Evolutionary conservation across 805 yeast genomes (phyloP).

Genomic region (Jamesozyma lodderae): DNA sequence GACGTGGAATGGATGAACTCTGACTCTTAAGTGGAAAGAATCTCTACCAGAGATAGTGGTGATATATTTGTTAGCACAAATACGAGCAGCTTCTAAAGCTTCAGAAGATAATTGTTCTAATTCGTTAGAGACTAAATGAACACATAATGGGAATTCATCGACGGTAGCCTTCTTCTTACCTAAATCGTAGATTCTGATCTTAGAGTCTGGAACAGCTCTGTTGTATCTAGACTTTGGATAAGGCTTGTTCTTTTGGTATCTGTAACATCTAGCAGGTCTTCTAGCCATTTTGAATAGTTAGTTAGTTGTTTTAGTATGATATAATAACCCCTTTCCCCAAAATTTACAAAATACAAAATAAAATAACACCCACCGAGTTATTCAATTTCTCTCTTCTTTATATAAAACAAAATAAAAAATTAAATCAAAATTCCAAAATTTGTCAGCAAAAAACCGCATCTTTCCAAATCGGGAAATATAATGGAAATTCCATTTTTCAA

Average conservation of each 20-base stretch:
- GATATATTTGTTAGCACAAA: constrained; percentile 99
- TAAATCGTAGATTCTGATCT: constrained; percentile 97
- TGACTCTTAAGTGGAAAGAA: constrained; percentile 98
- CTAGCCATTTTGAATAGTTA: constrained; percentile 81
- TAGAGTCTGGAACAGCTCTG: constrained; percentile 99
- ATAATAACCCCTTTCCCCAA: no score
- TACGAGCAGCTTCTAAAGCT: constrained; percentile 99
- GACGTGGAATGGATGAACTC: constrained; percentile 99
- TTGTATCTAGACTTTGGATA: constrained; percentile 99
- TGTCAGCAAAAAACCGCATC: no score
- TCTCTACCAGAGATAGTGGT: constrained; percentile 98
- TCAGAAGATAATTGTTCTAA: constrained; percentile 98
- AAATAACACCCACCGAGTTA: no score
- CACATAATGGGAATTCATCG: constrained; percentile 99
- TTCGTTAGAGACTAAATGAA: constrained; percentile 98
- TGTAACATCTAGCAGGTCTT: constrained; percentile 99
- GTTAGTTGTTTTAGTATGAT: constrained; percentile 1
- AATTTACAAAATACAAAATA: no score
- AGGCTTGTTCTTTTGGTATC: constrained; percentile 99
- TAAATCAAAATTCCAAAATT: no score
- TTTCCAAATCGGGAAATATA: no score
- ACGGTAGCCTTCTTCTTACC: constrained; percentile 99
- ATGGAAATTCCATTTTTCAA: no score
- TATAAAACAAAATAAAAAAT: no score
- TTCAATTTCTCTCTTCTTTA: no score